These are phyloP conservation scores for Aegle marmelos DNA, from an alignment of 345 rosid species.

Conservation along the genomic window DNA sequence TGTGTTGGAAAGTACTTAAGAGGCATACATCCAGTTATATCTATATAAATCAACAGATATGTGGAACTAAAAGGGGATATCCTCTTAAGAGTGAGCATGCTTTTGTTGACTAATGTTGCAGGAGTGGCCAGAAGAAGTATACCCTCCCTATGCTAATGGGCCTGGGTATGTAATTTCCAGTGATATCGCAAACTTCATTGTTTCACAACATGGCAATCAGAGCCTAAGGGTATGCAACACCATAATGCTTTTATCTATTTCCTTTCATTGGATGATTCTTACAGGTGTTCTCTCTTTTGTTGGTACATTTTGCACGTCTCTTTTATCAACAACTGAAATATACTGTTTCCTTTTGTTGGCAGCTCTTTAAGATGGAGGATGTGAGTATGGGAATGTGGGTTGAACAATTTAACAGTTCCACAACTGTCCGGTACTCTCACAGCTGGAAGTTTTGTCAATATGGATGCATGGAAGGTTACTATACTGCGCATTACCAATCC, in stretches of 20 bases:
- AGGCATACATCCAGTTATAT: background rate
- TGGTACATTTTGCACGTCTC: background rate
- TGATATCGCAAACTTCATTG: slow-evolving; percentile 60
- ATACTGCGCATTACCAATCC: slow-evolving; percentile 94
- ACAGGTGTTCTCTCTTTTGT: background rate
- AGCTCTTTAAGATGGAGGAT: slow-evolving; percentile 99
- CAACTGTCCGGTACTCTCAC: slow-evolving; percentile 78
- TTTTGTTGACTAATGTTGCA: slow-evolving; percentile 38
- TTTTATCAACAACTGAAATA: background rate
- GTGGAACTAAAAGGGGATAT: background rate
- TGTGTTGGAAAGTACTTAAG: background rate
- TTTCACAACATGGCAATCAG: slow-evolving; percentile 54
- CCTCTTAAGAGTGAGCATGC: background rate
- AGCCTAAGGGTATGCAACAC: slow-evolving; percentile 64
- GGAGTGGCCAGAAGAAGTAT: slow-evolving; percentile 94
- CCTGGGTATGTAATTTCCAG: slow-evolving; percentile 84
- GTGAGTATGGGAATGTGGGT: slow-evolving; percentile 99
- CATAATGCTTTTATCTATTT: slow-evolving; percentile 1
- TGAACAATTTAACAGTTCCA: slow-evolving; percentile 65
- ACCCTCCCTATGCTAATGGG: slow-evolving; percentile 96
- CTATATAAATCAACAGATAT: background rate
- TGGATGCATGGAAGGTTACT: slow-evolving; percentile 85
- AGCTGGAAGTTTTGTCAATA: slow-evolving; percentile 95
- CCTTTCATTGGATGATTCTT: background rate
- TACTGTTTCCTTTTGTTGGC: slow-evolving; percentile 20